A percentile compares a stretch with the other conserved stretches of the same genome.
These are phyloP conservation scores for Coemansia sp. DNA, from an alignment of 192 early-diverging fungal genomes.

Conservation along the genomic window DNA sequence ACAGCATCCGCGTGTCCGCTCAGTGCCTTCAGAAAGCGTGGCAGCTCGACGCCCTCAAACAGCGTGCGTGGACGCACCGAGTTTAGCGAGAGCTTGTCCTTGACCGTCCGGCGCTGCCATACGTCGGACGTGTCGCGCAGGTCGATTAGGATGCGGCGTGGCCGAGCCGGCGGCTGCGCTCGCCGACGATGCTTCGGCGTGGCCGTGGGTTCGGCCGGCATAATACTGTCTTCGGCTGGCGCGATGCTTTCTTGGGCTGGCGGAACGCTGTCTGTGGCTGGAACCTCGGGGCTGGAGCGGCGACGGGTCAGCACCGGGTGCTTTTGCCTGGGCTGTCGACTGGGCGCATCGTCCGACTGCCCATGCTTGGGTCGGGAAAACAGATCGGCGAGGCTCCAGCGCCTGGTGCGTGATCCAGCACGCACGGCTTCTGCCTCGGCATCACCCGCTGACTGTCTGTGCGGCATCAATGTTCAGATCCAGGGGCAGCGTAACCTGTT, in stretches of 20 bases:
- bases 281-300: background rate
- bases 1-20: background rate
- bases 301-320: background rate
- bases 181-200: background rate
- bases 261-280: background rate
- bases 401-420: conserved; percentile 3
- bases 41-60: conserved; percentile 9
- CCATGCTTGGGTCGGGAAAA: conserved; percentile 1
- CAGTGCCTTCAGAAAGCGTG: conserved; percentile 16
- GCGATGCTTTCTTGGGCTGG: background rate
- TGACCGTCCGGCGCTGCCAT: conserved; percentile 12
- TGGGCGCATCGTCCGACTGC: too few species aligned
- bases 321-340: background rate
- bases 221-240: background rate
- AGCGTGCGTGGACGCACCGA: conserved; percentile 3
- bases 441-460: background rate
- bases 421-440: background rate
- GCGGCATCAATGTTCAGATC: conserved; percentile 3
- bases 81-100: conserved; percentile 15
- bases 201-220: background rate
- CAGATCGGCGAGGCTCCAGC: conserved; percentile 10
- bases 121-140: conserved; percentile 16
- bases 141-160: conserved; percentile 2
- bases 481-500: background rate
- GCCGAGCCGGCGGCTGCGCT: background rate